These are phyloP conservation scores for Botrytis aclada DNA, from an alignment of 2,329 filamentous ascomycete genomes.

Conservation along the genomic window DNA sequence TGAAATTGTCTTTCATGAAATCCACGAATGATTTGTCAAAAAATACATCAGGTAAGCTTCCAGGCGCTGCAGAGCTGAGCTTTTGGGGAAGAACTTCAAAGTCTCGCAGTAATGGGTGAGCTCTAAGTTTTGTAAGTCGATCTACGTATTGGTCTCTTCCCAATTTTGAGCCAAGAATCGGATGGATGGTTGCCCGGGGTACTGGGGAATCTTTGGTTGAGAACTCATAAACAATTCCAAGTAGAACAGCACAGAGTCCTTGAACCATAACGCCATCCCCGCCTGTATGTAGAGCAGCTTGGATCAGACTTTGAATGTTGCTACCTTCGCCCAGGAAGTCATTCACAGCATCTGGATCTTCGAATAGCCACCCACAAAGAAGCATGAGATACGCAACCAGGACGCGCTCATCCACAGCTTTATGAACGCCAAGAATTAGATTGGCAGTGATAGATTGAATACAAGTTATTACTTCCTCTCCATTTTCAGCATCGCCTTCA, in stretches of 20 bases:
- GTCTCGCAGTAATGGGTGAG: slow-evolving; percentile 76
- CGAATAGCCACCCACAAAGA: slow-evolving; percentile 84
- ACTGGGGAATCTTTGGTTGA: slow-evolving; percentile 96
- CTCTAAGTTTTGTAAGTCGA: slow-evolving; percentile 71
- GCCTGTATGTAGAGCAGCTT: slow-evolving; percentile 60
- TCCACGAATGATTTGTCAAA: slow-evolving; percentile 87
- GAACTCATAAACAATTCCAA: slow-evolving; percentile 93
- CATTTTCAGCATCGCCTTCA: slow-evolving; percentile 83
- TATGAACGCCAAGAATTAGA: slow-evolving; percentile 74
- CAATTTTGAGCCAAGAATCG: slow-evolving; percentile 71
- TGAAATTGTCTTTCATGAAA: slow-evolving; percentile 95
- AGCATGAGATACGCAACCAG: slow-evolving; percentile 86
- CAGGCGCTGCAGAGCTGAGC: slow-evolving; percentile 49
- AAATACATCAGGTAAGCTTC: slow-evolving; percentile 71
- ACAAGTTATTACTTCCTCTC: slow-evolving; percentile 92
- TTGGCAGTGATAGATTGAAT: slow-evolving; percentile 87
- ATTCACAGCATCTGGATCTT: slow-evolving; percentile 86
- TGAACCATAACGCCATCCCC: slow-evolving; percentile 66
- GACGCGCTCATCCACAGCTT: slow-evolving; percentile 73
- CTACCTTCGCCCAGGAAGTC: slow-evolving; percentile 91
- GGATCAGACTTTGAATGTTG: slow-evolving; percentile 81
- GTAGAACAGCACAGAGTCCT: slow-evolving; percentile 77
- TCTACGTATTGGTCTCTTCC: slow-evolving; percentile 87
- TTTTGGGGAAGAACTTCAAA: slow-evolving; percentile 83
- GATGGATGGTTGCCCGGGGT: slow-evolving; percentile 74